A percentile compares a stretch with the other conserved stretches of the same genome.
Evolutionary conservation across 352 stramenopile genomes (phyloP).

Genomic region (Pythium phragmitis): DNA sequence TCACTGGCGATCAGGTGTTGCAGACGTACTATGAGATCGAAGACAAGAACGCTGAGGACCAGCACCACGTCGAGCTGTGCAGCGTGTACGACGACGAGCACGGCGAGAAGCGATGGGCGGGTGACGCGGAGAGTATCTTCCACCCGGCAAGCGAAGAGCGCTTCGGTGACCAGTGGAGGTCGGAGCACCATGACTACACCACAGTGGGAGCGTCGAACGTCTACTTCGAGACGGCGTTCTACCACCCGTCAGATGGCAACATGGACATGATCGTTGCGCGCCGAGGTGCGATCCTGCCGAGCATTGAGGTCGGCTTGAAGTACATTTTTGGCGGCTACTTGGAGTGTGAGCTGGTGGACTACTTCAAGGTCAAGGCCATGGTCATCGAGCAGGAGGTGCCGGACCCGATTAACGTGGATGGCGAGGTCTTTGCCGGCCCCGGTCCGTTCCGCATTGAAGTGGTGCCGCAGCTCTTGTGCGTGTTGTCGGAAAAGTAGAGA

Average conservation of each 20-base stretch:
- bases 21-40: slow-evolving; percentile 73
- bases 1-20: slow-evolving; percentile 52
- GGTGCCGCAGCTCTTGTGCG: slow-evolving; percentile 81
- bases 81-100: slow-evolving; percentile 71
- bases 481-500: slow-evolving; percentile 78
- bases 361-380: slow-evolving; percentile 79
- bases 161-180: slow-evolving; percentile 53
- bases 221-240: slow-evolving; percentile 57
- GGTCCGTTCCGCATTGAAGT: slow-evolving; percentile 83
- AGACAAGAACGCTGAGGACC: slow-evolving; percentile 54
- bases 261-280: slow-evolving; percentile 75
- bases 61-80: slow-evolving; percentile 75
- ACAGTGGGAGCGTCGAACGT: slow-evolving; percentile 75
- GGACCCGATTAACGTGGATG: slow-evolving; percentile 82
- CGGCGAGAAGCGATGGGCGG: slow-evolving; percentile 52
- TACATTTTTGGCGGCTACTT: slow-evolving; percentile 77
- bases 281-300: slow-evolving; percentile 51
- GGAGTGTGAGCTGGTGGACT: slow-evolving; percentile 63
- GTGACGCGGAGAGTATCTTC: slow-evolving; percentile 61
- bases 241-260: slow-evolving; percentile 77
- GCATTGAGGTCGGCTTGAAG: slow-evolving; percentile 49
- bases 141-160: slow-evolving; percentile 57
- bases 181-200: slow-evolving; percentile 60
- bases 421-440: slow-evolving; percentile 58
- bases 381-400: slow-evolving; percentile 52